These are phyloP conservation scores for Chalciporus sp. DNA, from an alignment of 1,284 basidiomycete species.

Conservation along the genomic window DNA sequence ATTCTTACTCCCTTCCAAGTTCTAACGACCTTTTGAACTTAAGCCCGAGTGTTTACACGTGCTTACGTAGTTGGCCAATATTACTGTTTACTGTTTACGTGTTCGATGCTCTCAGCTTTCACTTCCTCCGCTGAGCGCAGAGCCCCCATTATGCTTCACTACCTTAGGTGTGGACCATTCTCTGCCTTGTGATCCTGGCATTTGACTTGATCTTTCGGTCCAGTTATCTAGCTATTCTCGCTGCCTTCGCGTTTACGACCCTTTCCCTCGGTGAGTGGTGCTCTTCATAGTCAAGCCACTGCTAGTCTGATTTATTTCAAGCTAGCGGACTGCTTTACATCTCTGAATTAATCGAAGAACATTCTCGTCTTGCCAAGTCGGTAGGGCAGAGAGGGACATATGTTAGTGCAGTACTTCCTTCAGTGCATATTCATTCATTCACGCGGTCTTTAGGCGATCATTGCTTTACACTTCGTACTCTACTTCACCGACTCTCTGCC, in stretches of 20 bases:
- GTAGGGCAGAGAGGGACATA: conserved; percentile 84
- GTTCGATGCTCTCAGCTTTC: not conserved
- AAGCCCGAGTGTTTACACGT: too few species aligned
- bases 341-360: conserved; percentile 93
- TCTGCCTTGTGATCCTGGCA: not conserved
- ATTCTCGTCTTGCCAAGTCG: conserved; percentile 77
- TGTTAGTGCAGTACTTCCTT: conserved; percentile 52
- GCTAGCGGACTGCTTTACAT: conserved; percentile 92
- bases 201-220: not conserved
- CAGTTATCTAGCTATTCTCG: conserved; percentile 68
- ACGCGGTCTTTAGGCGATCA: conserved; percentile 59
- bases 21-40: too few species aligned
- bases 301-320: conserved; percentile 36
- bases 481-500: conserved; percentile 83
- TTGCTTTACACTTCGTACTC: conserved; percentile 75
- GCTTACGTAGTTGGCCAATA: too few species aligned
- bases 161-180: conserved; percentile 46
- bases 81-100: too few species aligned
- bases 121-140: not conserved
- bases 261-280: conserved; percentile 67
- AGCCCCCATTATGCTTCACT: conserved; percentile 42
- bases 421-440: not conserved
- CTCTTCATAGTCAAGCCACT: not conserved
- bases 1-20: too few species aligned
- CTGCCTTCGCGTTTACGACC: conserved; percentile 78